A percentile compares a stretch with the other conserved stretches of the same genome.
Evolutionary conservation across 2,329 filamentous ascomycete species (phyloP).

Genomic region (Blastomyces percursus): DNA sequence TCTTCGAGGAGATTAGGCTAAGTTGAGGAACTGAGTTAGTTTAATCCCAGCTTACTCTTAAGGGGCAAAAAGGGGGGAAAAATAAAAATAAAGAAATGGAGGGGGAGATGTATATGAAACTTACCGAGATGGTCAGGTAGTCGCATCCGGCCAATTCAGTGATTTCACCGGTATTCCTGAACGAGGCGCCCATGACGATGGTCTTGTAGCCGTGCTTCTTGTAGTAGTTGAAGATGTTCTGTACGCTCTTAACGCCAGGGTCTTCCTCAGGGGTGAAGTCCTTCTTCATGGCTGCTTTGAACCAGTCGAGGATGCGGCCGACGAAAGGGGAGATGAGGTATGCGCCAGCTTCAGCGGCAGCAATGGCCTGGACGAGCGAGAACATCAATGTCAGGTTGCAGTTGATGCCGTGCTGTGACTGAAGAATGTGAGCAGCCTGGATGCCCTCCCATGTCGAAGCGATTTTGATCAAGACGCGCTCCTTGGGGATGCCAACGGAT

Average conservation of each 20-base stretch:
- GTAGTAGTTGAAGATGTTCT: constrained; percentile 99
- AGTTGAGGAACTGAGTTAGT: constrained; percentile 14
- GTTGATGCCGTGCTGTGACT: constrained; percentile 94
- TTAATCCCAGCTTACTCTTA: too few relatives aligned
- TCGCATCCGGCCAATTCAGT: constrained; percentile 97
- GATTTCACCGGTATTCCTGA: constrained; percentile 93
- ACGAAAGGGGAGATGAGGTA: constrained; percentile 99
- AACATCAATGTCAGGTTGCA: constrained; percentile 99
- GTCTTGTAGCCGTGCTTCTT: constrained; percentile 99
- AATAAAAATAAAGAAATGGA: too few relatives aligned
- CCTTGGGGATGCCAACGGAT: constrained; percentile 79
- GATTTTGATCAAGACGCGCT: constrained; percentile 95
- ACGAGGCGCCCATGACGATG: constrained; percentile 98
- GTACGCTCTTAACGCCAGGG: constrained; percentile 89
- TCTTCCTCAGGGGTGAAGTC: constrained; percentile 83
- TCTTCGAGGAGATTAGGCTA: constrained; percentile 89
- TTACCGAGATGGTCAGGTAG: constrained; percentile 90
- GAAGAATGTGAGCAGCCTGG: constrained; percentile 94
- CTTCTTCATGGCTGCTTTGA: constrained; percentile 92
- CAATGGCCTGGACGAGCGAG: constrained; percentile 87
- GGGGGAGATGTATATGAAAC: constrained; percentile 30
- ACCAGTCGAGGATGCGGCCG: constrained; percentile 98
- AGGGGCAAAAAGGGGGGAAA: too few relatives aligned
- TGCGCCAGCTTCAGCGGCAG: constrained; percentile 84
- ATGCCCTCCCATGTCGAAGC: constrained; percentile 99